Evolutionary conservation across 148 eudicot species (phyloP).

Genomic region (Bassia scoparia): DNA sequence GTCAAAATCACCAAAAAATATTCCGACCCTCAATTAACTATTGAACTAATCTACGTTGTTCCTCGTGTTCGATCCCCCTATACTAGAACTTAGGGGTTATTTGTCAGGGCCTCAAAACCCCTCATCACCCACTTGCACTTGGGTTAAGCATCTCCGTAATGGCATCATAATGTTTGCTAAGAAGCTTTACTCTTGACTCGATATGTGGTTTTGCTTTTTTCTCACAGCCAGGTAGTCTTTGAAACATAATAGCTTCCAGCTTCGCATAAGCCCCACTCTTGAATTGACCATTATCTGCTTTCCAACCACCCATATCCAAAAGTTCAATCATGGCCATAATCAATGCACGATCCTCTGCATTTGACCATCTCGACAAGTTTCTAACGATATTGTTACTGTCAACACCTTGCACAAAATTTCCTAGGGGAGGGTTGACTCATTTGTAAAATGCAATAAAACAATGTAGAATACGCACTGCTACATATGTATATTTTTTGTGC

Average conservation of each 20-base stretch:
- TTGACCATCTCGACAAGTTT: conserved; percentile 10
- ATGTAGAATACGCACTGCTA: no score
- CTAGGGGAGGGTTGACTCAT: background rate
- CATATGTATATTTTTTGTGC: no score
- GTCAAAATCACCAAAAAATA: no score
- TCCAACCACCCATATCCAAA: background rate
- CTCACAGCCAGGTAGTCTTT: background rate
- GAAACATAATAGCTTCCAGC: background rate
- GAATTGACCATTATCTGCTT: background rate
- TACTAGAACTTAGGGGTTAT: no score
- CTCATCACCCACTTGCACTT: background rate
- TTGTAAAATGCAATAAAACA: background rate
- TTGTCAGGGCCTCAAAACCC: no score
- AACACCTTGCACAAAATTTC: background rate
- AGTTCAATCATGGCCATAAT: background rate
- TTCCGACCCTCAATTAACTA: no score
- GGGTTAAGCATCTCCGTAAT: conserved; percentile 1
- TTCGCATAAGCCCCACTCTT: background rate
- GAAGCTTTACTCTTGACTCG: background rate
- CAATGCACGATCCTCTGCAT: background rate
- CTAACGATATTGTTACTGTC: background rate
- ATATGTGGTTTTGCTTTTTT: background rate
- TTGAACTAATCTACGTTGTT: no score
- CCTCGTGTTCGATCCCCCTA: no score
- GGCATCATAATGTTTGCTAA: background rate